Conservation (phyloP, 2,329 filamentous ascomycete genomes). For the Trichoderma koningiopsis region DNA sequence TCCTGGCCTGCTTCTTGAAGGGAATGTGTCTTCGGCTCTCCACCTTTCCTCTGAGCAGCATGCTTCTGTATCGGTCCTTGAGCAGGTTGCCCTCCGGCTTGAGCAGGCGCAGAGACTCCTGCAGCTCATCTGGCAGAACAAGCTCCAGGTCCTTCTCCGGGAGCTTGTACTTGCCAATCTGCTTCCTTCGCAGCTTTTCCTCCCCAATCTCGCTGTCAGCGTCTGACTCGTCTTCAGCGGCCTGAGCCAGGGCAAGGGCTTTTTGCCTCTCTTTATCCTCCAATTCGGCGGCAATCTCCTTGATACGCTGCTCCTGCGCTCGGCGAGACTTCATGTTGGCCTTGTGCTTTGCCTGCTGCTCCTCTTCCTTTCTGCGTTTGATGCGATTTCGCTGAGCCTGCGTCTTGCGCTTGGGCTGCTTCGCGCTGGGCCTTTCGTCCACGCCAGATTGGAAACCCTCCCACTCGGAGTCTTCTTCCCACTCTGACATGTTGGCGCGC, state of each 20-base stretch:
- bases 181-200: conserved; percentile 66
- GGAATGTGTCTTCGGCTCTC: conserved; percentile 78
- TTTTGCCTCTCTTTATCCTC: conserved; percentile 57
- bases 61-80: conserved; percentile 85
- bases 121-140: conserved; percentile 77
- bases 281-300: conserved; percentile 67
- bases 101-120: conserved; percentile 77
- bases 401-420: conserved; percentile 82
- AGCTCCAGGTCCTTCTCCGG: conserved; percentile 81
- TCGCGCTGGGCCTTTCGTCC: conserved; percentile 61
- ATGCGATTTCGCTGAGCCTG: conserved; percentile 83
- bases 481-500: conserved; percentile 66
- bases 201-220: conserved; percentile 62
- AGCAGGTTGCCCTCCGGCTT: conserved; percentile 96
- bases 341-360: conserved; percentile 74
- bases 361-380: conserved; percentile 85
- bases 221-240: conserved; percentile 42
- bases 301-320: conserved; percentile 70
- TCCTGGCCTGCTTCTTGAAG: conserved; percentile 81
- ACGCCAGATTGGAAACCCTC: conserved; percentile 84
- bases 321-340: conserved; percentile 72
- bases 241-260: conserved; percentile 46
- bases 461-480: conserved; percentile 90
- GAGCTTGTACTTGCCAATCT: conserved; percentile 72
- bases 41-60: conserved; percentile 86